These are phyloP conservation scores for Crassisporium funariophilum DNA, from an alignment of 768 basidiomycete species.

Conservation along the genomic window DNA sequence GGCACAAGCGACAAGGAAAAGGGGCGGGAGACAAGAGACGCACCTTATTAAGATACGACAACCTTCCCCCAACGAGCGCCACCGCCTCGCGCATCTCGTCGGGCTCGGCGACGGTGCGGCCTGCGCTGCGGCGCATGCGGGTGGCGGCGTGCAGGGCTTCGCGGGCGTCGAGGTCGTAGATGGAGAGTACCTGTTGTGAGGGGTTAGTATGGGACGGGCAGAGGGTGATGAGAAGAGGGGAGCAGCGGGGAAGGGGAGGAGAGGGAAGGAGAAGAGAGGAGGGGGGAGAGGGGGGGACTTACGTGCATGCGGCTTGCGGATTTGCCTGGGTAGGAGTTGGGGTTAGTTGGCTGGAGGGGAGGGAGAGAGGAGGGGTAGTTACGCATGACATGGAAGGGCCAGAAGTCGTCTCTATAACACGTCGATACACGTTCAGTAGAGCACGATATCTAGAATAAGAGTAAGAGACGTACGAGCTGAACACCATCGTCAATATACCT, in stretches of 20 bases:
- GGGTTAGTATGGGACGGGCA: too few relatives aligned
- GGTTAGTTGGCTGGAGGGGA: constrained; percentile 3
- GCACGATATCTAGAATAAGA: constrained; percentile 9
- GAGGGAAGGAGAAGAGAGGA: neutral
- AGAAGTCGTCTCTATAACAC: constrained; percentile 76
- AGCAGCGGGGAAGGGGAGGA: too few relatives aligned
- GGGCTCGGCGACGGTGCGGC: constrained; percentile 27
- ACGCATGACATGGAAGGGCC: constrained; percentile 74
- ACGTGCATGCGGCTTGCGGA: constrained; percentile 77
- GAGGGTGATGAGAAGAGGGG: too few relatives aligned
- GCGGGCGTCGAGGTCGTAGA: constrained; percentile 63
- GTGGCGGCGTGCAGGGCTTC: constrained; percentile 62
- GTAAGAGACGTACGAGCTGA: constrained; percentile 57
- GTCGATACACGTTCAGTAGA: constrained; percentile 8
- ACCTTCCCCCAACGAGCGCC: constrained; percentile 72
- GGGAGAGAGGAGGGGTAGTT: constrained; percentile 36
- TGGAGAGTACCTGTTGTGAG: constrained; percentile 72
- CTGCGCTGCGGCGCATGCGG: constrained; percentile 49
- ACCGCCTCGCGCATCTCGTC: constrained; percentile 50
- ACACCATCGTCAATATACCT: constrained; percentile 81
- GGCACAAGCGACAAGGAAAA: too few relatives aligned
- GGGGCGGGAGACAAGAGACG: too few relatives aligned
- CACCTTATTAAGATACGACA: constrained; percentile 73
- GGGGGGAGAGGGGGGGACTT: constrained; percentile 1
- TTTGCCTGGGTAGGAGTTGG: constrained; percentile 49